Evolutionary conservation across 495 filamentous ascomycete genomes (phyloP), one percentile per base, ranked within the genome.

Genomic region (Aspergillus sclerotioniger): DNA sequence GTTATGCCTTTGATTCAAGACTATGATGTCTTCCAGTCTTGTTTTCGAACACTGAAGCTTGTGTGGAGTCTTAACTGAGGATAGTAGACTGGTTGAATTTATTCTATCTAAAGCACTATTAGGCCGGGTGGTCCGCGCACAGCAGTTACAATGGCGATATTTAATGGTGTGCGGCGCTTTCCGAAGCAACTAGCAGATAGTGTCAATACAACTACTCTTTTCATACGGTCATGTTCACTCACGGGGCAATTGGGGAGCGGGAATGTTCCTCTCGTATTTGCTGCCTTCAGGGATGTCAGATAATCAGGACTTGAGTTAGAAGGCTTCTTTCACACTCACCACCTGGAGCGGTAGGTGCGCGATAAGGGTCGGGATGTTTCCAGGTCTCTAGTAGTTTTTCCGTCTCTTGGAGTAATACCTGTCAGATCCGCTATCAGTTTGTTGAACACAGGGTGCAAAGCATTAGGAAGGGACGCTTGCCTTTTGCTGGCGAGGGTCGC

Each of bases 321-420:
- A n/a, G 39, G 10, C 21, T 54, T 17, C 45, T 28, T 48, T 10
- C n/a, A 53, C n/a, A 69, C 84, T 63, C 81, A 95, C 94, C 94
- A 82, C 94, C 94, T 16, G 94, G 94, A 12, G 94, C 93, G 16
- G 91, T 93, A 8, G 94, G 94, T 49, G 86, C 82, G 55, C 80
- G 73, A 68, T 96, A 98, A 29, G 93, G 91, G 69, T 99, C 94
- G 3, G 94, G 94, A 68, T 99, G 95, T 72, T 97, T 97, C 92
- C 92, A 99, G 64, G 84, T 89, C 64, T 96, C 85, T 59, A 99
- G 73, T 53, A 96, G 67, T 55, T 87, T 86, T 72, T 98, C 94
- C 31, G 95, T 90, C 72, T 96, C 90, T 60, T 86, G 82, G 46
- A 98, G 76, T 49, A 99, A 67, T 21, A 81, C 84, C 93, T 97